Conservation (phyloP, 768 basidiomycete species). For the Strobilomyces echinocephalus region DNA sequence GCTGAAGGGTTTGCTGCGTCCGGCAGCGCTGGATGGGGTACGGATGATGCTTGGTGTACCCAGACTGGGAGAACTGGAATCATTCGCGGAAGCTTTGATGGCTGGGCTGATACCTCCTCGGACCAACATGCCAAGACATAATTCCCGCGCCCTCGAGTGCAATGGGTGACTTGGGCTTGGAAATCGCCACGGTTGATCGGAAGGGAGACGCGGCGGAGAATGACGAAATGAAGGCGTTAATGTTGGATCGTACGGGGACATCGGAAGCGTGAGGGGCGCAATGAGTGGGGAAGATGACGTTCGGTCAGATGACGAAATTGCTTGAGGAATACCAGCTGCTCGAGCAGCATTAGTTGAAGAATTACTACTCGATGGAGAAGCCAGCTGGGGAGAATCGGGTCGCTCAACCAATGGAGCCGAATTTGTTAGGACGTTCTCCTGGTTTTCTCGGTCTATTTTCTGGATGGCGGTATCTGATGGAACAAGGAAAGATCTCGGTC, state of each 20-base stretch:
- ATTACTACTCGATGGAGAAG: constrained; percentile 11
- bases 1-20: constrained; percentile 24
- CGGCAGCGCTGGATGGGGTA: constrained; percentile 25
- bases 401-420: constrained; percentile 25
- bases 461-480: constrained; percentile 12
- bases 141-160: constrained; percentile 57
- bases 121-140: constrained; percentile 62
- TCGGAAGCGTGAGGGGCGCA: constrained; percentile 38
- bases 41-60: constrained; percentile 28
- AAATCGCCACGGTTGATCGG: constrained; percentile 79
- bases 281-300: constrained; percentile 22
- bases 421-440: constrained; percentile 11
- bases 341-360: background rate
- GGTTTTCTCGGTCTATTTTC: constrained; percentile 10
- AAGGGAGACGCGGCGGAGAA: constrained; percentile 68
- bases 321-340: constrained; percentile 1
- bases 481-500: constrained; percentile 19
- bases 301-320: constrained; percentile 2
- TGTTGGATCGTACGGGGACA: constrained; percentile 74
- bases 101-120: constrained; percentile 48
- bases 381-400: constrained; percentile 22
- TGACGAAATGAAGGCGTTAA: constrained; percentile 75
- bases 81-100: constrained; percentile 29
- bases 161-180: constrained; percentile 76
- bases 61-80: constrained; percentile 30